A percentile compares a stretch with the other conserved stretches of the same genome.
Conservation (phyloP, 2,329 filamentous ascomycete genomes). For the Talaromyces rugulosus region DNA sequence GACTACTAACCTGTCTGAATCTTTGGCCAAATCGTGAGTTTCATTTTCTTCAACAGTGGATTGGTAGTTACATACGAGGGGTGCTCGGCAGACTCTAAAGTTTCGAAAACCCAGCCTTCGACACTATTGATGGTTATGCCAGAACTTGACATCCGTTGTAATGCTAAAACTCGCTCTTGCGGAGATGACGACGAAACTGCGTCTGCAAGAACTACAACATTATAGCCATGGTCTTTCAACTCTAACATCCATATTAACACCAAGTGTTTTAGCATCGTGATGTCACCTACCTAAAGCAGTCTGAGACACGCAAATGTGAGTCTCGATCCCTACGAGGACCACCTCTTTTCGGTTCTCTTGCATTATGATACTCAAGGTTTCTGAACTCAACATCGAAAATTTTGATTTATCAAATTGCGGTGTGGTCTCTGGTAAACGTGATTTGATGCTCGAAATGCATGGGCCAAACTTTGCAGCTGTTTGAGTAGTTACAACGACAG, state of each 20-base stretch:
- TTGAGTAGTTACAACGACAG: not conserved
- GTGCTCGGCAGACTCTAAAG: not conserved
- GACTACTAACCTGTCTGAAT: not conserved
- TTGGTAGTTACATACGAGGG: not conserved
- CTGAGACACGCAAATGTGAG: not conserved
- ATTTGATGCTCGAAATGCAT: constrained; percentile 6
- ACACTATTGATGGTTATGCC: constrained; percentile 3
- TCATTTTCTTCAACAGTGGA: too few species aligned
- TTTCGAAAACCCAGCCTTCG: constrained; percentile 3
- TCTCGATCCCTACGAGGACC: not conserved
- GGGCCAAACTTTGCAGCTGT: not conserved
- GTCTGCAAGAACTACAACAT: constrained; percentile 5
- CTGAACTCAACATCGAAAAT: constrained; percentile 1
- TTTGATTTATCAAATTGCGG: not conserved
- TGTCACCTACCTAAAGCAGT: constrained; percentile 2
- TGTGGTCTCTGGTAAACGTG: not conserved
- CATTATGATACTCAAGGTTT: not conserved
- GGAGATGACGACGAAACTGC: constrained; percentile 2
- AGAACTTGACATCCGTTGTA: constrained; percentile 1
- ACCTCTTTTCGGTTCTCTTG: not conserved
- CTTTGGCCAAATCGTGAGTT: not conserved
- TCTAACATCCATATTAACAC: not conserved
- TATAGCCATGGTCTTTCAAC: not conserved
- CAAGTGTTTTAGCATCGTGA: not conserved
- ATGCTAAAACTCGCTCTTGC: constrained; percentile 1